Percentiles rank a stretch among this genome's conserved stretches.
Evolutionary conservation across 345 rosid genomes (phyloP).

Genomic region (Laguncularia racemosa): DNA sequence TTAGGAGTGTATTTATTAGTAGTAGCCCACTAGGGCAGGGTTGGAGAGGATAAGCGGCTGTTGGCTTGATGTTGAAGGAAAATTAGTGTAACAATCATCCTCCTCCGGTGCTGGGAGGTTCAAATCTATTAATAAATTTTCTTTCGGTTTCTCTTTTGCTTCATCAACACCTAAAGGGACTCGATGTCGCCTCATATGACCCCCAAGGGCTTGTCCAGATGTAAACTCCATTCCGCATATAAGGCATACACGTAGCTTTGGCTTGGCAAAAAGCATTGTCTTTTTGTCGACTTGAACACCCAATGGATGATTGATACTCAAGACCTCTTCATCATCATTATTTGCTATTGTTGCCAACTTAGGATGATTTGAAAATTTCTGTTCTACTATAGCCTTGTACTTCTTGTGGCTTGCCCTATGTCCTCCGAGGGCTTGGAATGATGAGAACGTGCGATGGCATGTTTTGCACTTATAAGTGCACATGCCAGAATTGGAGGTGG

Average conservation of each 20-base stretch:
- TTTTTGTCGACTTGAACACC: too few species aligned
- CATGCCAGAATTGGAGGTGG: too few species aligned
- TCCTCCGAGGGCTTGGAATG: conserved; percentile 9
- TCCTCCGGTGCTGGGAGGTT: conserved; percentile 4
- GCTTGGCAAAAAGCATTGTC: too few species aligned
- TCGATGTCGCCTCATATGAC: not conserved
- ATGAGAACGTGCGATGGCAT: conserved; percentile 1
- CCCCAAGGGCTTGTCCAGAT: too few species aligned
- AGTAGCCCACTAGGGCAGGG: not conserved
- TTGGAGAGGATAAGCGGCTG: not conserved
- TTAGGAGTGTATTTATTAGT: not conserved
- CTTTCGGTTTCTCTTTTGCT: not conserved
- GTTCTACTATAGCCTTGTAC: not conserved
- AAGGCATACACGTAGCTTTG: too few species aligned
- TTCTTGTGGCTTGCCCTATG: conserved; percentile 9
- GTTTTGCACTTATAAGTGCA: conserved; percentile 2
- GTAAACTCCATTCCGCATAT: too few species aligned
- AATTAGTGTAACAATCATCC: not conserved
- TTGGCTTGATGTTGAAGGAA: not conserved
- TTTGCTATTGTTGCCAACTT: not conserved
- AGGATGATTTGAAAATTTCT: not conserved
- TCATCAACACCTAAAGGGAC: not conserved
- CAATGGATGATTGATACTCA: too few species aligned
- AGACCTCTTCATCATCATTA: not conserved
- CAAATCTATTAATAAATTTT: not conserved